These are phyloP conservation scores for Eucalyptus polyanthemos DNA, from an alignment of 345 rosid genomes.

Conservation along the genomic window DNA sequence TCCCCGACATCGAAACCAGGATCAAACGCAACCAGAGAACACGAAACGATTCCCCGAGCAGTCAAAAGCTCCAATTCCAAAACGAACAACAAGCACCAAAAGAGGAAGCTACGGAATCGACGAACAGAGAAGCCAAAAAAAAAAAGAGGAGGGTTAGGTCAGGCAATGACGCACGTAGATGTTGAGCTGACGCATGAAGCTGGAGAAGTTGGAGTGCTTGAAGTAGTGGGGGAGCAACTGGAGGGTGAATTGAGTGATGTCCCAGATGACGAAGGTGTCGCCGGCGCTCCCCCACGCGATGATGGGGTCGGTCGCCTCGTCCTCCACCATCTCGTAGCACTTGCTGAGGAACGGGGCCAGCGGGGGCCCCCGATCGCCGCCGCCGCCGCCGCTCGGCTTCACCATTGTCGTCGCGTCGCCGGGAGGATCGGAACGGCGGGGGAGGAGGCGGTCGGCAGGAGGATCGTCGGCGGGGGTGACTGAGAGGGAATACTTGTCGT, in stretches of 20 bases:
- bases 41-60: background rate
- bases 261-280: conserved; percentile 53
- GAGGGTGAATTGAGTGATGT: conserved; percentile 48
- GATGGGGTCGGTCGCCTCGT: conserved; percentile 40
- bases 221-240: conserved; percentile 65
- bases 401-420: background rate
- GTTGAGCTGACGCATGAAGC: conserved; percentile 85
- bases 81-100: background rate
- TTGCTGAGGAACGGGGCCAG: conserved; percentile 71
- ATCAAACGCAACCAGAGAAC: background rate
- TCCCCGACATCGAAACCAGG: background rate
- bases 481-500: background rate
- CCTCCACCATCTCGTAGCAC: conserved; percentile 89
- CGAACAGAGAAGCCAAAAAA: background rate
- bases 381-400: conserved; percentile 33
- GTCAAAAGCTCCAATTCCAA: background rate
- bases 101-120: background rate
- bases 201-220: conserved; percentile 72
- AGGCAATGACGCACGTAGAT: conserved; percentile 39
- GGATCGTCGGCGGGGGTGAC: background rate
- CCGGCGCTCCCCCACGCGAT: conserved; percentile 48
- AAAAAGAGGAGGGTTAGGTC: background rate
- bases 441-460: background rate
- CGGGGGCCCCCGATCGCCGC: conserved; percentile 22
- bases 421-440: background rate